A percentile compares a stretch with the other conserved stretches of the same genome.
Evolutionary conservation across 1,284 basidiomycete genomes (phyloP).

Genomic region (Amylostereum chailletii): DNA sequence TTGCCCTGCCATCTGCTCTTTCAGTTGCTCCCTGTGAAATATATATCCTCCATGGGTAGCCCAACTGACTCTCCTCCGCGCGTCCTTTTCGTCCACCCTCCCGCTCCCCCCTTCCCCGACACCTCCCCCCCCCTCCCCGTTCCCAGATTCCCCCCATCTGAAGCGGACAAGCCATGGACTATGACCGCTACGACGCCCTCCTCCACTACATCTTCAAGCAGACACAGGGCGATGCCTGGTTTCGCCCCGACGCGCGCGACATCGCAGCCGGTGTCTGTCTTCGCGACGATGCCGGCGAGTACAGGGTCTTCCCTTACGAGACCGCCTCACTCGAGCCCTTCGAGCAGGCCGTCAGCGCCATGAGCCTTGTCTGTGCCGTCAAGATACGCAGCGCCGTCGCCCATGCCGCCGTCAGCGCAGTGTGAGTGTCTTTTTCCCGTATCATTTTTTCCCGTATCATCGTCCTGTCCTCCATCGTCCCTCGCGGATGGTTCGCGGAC

Average conservation of each 20-base stretch:
- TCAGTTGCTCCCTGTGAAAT: neutral
- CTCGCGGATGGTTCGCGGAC: too few relatives aligned
- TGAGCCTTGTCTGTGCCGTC: slow-evolving; percentile 78
- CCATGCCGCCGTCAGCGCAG: slow-evolving; percentile 66
- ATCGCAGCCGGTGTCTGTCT: slow-evolving; percentile 56
- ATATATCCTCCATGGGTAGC: neutral
- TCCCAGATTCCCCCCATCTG: neutral
- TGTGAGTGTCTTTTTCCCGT: slow-evolving; percentile 36
- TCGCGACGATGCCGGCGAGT: slow-evolving; percentile 46
- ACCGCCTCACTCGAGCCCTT: slow-evolving; percentile 60
- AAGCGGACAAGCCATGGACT: slow-evolving; percentile 25
- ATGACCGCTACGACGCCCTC: slow-evolving; percentile 42
- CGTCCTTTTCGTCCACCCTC: slow-evolving; percentile 5
- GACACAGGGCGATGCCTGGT: slow-evolving; percentile 53
- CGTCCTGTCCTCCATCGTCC: too few relatives aligned
- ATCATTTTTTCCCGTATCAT: slow-evolving; percentile 8
- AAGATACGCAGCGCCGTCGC: slow-evolving; percentile 74
- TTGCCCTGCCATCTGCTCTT: neutral
- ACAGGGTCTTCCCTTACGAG: slow-evolving; percentile 69
- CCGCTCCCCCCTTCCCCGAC: slow-evolving; percentile 2
- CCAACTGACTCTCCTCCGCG: neutral
- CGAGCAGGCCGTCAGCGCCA: slow-evolving; percentile 59
- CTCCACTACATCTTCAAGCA: slow-evolving; percentile 49
- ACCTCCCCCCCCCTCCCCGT: neutral
- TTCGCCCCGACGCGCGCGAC: slow-evolving; percentile 40